Base-by-base conservation (phyloP, 352 stramenopile species). In the Plasmopara viticola region DNA sequence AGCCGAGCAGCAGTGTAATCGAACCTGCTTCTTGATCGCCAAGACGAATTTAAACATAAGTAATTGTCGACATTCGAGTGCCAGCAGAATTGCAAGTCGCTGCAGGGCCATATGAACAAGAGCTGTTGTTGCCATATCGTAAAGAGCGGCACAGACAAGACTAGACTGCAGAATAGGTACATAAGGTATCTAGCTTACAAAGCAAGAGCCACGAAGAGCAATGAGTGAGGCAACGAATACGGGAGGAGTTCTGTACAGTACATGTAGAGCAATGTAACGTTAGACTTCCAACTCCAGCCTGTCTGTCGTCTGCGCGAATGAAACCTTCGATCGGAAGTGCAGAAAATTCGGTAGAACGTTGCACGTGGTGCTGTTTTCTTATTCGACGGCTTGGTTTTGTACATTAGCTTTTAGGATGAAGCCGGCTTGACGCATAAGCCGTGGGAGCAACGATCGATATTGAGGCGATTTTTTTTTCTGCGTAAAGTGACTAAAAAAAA, bases 341-440 rank as follows among this genome's bases (percentile, higher is more conserved):
- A 35, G 31, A 30, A 33, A 34, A 54, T 45, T 44, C 52, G 38
- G 43, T 43, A 44, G 55, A 62, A 41, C 28, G 37, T 58, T 51
- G 54, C 30, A 25, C 14, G 28, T 20, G 46, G 25, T 37, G 47
- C 47, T 39, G 47, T 53, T 44, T 34, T 45, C 47, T 53, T 53
- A 52, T 31, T 35, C 37, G n/a, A 43, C 48, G 59, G 49, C 46
- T 62, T 43, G 51, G 41, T 35, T 69, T 38, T 65, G 49, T 48
- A 35, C 51, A 62, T 39, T 63, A 69, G 47, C 43, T 57, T 61
- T 62, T 50, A 64, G 53, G 60, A 59, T 59, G 46, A 45, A 68
- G 54, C 31, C 43, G 41, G 51, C 51, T 20, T 18, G 41, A 56
- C 45, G 39, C 31, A 25, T 25, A 25, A 50, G 28, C 53, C 52